These are phyloP conservation scores for Lepraria neglecta DNA, from an alignment of 495 filamentous ascomycete genomes.

Conservation along the genomic window DNA sequence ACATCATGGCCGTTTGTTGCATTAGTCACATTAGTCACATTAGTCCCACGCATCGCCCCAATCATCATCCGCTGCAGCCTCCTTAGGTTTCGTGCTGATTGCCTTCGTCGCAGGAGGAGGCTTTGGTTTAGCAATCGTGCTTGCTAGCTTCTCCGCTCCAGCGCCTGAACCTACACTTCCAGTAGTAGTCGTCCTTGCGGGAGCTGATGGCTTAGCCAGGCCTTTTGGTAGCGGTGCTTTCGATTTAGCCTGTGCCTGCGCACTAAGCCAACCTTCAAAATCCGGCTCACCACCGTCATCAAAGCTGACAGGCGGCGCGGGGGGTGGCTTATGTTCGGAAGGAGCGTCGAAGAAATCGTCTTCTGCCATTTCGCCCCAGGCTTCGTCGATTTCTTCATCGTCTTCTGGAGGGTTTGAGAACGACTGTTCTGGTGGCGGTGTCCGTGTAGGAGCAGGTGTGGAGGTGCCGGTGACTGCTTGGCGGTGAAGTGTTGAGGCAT, in stretches of 20 bases:
- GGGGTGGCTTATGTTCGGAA: slow-evolving; percentile 35
- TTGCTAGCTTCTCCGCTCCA: slow-evolving; percentile 39
- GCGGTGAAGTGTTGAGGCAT: slow-evolving; percentile 48
- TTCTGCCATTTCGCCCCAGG: slow-evolving; percentile 41
- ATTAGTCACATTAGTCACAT: slow-evolving; percentile 1
- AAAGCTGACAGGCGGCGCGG: slow-evolving; percentile 42
- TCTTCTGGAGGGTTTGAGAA: slow-evolving; percentile 56
- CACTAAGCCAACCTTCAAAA: slow-evolving; percentile 88
- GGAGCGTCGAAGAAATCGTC: slow-evolving; percentile 45
- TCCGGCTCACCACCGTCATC: slow-evolving; percentile 84
- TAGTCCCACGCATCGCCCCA: slow-evolving; percentile 55
- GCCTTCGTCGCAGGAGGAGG: slow-evolving; percentile 39
- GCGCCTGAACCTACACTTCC: slow-evolving; percentile 28
- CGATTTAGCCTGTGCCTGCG: slow-evolving; percentile 68
- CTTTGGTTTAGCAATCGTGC: slow-evolving; percentile 34
- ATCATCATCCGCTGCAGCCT: slow-evolving; percentile 42
- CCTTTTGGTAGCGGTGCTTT: slow-evolving; percentile 73
- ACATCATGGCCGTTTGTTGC: not conserved
- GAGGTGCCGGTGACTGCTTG: slow-evolving; percentile 41
- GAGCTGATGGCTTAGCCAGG: slow-evolving; percentile 47
- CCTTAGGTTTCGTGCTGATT: slow-evolving; percentile 47
- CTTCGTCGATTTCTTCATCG: slow-evolving; percentile 49
- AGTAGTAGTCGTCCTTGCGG: slow-evolving; percentile 35
- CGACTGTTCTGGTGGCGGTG: slow-evolving; percentile 42
- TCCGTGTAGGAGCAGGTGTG: slow-evolving; percentile 17